Evolutionary conservation across 164 flowering plant species (phyloP), one percentile per base, ranked within the genome.

Genomic region (Vitis labrusca): DNA sequence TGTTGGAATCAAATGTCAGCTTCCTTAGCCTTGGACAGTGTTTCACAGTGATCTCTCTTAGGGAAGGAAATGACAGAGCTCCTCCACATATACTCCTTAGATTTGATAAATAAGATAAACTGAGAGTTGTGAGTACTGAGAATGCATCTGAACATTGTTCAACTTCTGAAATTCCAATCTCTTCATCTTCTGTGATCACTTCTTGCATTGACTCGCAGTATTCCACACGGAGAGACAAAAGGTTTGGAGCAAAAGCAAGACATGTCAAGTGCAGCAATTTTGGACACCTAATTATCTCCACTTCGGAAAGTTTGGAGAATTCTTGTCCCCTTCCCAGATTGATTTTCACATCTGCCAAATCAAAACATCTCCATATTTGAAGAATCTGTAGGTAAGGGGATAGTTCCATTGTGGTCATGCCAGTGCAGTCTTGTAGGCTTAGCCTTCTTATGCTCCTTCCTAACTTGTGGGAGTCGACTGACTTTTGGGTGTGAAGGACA

Each of bases 201-300:
- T 55, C 71, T 50, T 52, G 17, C 56, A 73, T 44, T 19, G 44
- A 32, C 44, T 48, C 16, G 1, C 9, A 1, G 29, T 66, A 67
- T 1, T 9, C 12, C 3, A 73, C 16, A 5, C 1, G 0, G 8
- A 72, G 19, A 59, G 3, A 0, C 16, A 51, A 50, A 2, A 72
- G 48, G 17, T 73, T 73, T 53, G 67, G 76, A 62, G 76, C 62
- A 14, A 44, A 44, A 29, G 17, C 8, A 16, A 72, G 65, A 37
- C 51, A 65, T 1, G 74, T 59, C 57, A 72, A 30, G 5, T 72
- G 47, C 15, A 4, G 5, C 44, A 32, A 32, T 3, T n/a, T 56
- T 37, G 8, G 5, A 50, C 65, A 66, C 0, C 8, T 12, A 1
- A 0, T 6, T 19, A 65, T 37, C 12, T 0, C 6, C 19, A 61